These are phyloP conservation scores for Borealophlyctis nickersoniae DNA, from an alignment of 192 early-diverging fungal genomes.

Conservation along the genomic window DNA sequence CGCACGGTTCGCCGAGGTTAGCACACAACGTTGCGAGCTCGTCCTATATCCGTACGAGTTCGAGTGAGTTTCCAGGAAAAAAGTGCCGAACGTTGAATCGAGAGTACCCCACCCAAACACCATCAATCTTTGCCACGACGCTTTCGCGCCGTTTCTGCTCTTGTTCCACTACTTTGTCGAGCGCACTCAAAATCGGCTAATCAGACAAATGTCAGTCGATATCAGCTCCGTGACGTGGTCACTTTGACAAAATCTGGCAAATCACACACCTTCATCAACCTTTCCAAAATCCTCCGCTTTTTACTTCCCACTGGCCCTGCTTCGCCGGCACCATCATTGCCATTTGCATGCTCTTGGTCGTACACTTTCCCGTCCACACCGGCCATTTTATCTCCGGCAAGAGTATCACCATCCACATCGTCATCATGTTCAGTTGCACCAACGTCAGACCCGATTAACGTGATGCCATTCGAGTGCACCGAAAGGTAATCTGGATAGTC, in stretches of 20 bases:
- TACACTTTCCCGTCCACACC: no score
- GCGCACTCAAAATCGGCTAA: conserved; percentile 20
- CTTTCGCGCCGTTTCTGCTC: conserved; percentile 3
- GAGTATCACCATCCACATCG: no score
- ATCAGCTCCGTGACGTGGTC: neutral
- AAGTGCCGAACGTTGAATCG: no score
- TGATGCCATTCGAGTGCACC: neutral
- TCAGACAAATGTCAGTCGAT: neutral
- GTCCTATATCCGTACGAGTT: no score
- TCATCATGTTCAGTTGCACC: no score
- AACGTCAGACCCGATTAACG: no score
- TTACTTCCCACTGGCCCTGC: neutral
- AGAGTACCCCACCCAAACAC: no score
- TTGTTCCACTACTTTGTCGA: conserved; percentile 10
- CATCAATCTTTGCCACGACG: conserved; percentile 1
- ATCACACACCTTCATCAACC: neutral
- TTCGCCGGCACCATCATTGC: neutral
- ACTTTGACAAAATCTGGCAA: neutral
- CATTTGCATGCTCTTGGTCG: neutral
- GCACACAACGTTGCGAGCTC: conserved; percentile 10
- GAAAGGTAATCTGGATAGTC: neutral
- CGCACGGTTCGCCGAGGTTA: conserved; percentile 14
- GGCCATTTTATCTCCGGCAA: no score
- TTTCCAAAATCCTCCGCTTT: neutral
- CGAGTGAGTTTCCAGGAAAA: no score